Percentiles rank a stretch among this genome's conserved stretches.
Conservation (phyloP, 768 basidiomycete species). For the Mycena maculata region DNA sequence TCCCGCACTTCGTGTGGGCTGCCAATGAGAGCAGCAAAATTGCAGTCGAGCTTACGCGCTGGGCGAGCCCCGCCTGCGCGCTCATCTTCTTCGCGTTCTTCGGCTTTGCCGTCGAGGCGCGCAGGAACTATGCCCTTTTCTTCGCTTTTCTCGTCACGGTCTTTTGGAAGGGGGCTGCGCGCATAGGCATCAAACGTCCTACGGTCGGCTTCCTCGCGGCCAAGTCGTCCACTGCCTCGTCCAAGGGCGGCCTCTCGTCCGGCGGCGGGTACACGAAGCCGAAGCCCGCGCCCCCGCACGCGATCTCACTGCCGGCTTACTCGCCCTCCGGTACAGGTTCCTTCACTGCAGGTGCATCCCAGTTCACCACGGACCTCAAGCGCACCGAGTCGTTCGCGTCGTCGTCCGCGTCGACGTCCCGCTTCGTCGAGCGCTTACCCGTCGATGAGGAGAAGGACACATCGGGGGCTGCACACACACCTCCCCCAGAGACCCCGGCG, state of each 20-base stretch:
- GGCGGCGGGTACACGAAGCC: no score
- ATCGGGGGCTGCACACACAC: no score
- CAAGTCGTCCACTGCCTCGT: slow-evolving; percentile 48
- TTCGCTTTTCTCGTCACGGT: background rate
- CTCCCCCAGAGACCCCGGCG: no score
- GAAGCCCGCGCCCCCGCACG: no score
- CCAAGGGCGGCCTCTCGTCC: background rate
- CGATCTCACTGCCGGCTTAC: no score
- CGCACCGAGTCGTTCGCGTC: no score
- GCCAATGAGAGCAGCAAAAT: slow-evolving; percentile 26
- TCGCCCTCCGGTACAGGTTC: no score
- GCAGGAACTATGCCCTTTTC: slow-evolving; percentile 47
- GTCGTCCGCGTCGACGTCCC: no score
- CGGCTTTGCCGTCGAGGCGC: slow-evolving; percentile 47
- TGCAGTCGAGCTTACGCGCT: slow-evolving; percentile 51
- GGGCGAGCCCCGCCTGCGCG: slow-evolving; percentile 54
- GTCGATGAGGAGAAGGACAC: no score
- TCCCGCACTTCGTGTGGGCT: slow-evolving; percentile 49
- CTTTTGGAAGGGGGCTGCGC: slow-evolving; percentile 1
- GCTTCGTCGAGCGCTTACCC: no score
- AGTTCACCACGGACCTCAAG: no score
- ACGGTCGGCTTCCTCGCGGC: slow-evolving; percentile 23
- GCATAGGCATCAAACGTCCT: background rate
- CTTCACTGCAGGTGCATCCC: no score
- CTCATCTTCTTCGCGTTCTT: slow-evolving; percentile 69